Conservation (phyloP, 495 filamentous ascomycete genomes). For the Elaphomyces granulatus region DNA sequence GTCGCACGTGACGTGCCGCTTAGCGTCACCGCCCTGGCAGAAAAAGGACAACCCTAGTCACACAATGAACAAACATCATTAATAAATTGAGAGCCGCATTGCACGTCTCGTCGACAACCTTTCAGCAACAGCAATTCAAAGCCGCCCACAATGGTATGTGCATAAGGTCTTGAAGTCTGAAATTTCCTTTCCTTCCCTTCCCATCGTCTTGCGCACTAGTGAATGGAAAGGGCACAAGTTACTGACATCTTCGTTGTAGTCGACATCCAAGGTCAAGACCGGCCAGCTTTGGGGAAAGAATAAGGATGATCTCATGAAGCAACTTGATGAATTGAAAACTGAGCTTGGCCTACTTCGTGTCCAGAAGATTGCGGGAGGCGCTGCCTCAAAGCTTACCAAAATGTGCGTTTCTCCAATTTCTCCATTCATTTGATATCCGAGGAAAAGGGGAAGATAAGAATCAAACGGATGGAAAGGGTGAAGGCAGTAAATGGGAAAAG, state of each 20-base stretch:
- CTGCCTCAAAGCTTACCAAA: conserved; percentile 86
- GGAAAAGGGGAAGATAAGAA: too few species aligned
- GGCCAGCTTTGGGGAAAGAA: conserved; percentile 94
- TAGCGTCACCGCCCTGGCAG: too few species aligned
- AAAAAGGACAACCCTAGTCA: conserved; percentile 43
- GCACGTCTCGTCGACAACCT: conserved; percentile 37
- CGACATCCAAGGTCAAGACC: conserved; percentile 85
- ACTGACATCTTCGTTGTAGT: too few species aligned
- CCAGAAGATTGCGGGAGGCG: conserved; percentile 91
- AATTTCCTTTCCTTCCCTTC: too few species aligned
- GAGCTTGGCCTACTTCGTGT: conserved; percentile 87
- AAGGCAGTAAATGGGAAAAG: neutral
- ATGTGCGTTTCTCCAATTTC: conserved; percentile 53
- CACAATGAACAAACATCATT: conserved; percentile 38
- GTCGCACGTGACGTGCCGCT: too few species aligned
- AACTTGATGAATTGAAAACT: conserved; percentile 83
- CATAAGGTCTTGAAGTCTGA: conserved; percentile 1
- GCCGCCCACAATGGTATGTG: conserved; percentile 37
- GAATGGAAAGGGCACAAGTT: too few species aligned
- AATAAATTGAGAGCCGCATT: too few species aligned
- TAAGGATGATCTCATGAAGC: conserved; percentile 93
- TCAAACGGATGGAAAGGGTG: conserved; percentile 1
- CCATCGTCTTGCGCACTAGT: too few species aligned
- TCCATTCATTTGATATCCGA: neutral
- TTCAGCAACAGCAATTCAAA: conserved; percentile 27